Percentiles rank a stretch among this genome's conserved stretches.
Conservation (phyloP, 805 yeast species). For the Tetrapisispora fleetii region DNA sequence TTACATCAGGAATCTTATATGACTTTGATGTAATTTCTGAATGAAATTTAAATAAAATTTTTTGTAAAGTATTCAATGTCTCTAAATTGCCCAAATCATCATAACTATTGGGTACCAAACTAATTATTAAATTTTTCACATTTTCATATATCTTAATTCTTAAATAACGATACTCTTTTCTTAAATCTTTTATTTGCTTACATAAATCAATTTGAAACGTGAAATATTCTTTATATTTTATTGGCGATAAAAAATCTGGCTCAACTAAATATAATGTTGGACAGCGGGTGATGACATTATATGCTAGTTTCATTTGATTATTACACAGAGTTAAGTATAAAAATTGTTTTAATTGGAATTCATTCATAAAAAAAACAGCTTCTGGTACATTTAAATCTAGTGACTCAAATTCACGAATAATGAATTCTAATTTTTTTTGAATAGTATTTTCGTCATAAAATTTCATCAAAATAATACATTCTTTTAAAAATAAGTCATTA, state of each 20-base stretch:
- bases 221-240: conserved; percentile 1
- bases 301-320: conserved; percentile 11
- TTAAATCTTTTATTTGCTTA: conserved; percentile 1
- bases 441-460: conserved; percentile 2
- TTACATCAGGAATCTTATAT: not conserved
- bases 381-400: not conserved
- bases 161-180: conserved; percentile 1
- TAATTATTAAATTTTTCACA: not conserved
- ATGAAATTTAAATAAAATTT: not conserved
- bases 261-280: conserved; percentile 16
- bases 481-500: conserved; percentile 9
- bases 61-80: conserved; percentile 1
- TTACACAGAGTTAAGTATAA: conserved; percentile 10
- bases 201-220: conserved; percentile 1
- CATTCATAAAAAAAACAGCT: not conserved
- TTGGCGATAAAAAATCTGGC: conserved; percentile 1
- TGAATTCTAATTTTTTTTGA: not conserved
- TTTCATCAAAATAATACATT: conserved; percentile 1
- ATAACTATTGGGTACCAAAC: not conserved
- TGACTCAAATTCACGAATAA: not conserved
- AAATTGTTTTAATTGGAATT: conserved; percentile 1
- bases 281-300: conserved; percentile 8
- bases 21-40: not conserved
- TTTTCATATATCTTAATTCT: conserved; percentile 1
- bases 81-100: not conserved